Percentiles rank a stretch among this genome's conserved stretches.
These are phyloP conservation scores for Plenodomus tracheiphilus DNA, from an alignment of 2,329 filamentous ascomycete genomes.

Conservation along the genomic window DNA sequence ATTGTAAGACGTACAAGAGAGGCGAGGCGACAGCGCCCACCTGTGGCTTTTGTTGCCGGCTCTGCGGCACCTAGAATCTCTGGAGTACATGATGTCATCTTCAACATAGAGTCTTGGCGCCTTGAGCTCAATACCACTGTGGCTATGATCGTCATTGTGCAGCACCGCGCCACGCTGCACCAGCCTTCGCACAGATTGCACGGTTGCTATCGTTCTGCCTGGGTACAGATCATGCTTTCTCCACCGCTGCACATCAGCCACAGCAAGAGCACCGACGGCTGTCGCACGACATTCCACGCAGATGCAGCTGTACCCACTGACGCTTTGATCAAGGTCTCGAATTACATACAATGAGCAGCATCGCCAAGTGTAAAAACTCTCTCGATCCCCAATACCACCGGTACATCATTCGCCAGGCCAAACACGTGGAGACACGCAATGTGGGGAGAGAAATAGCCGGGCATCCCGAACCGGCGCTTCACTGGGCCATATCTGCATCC, in stretches of 20 bases:
- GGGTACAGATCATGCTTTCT: neutral
- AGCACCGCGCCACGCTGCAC: conserved; percentile 9
- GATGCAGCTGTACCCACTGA: neutral
- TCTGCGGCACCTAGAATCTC: conserved; percentile 1
- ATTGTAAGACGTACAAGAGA: neutral
- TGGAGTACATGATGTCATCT: conserved; percentile 22
- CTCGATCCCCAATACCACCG: neutral
- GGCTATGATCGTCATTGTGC: conserved; percentile 18
- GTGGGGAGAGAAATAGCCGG: neutral
- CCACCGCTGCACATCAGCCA: neutral
- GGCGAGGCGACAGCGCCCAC: neutral
- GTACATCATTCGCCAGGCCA: neutral
- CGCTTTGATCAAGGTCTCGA: neutral
- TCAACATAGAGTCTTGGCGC: conserved; percentile 2
- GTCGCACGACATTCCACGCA: neutral
- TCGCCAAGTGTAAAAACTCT: neutral
- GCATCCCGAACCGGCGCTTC: neutral
- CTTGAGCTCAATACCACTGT: conserved; percentile 6
- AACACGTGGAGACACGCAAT: neutral
- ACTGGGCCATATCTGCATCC: neutral
- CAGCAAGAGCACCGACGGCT: too few relatives aligned
- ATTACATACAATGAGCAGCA: neutral
- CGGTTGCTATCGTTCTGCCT: conserved; percentile 8
- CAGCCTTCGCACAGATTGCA: conserved; percentile 9
- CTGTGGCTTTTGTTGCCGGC: neutral